Evolutionary conservation across 2,329 filamentous ascomycete genomes (phyloP).

Genomic region (Cladosporium sp.): DNA sequence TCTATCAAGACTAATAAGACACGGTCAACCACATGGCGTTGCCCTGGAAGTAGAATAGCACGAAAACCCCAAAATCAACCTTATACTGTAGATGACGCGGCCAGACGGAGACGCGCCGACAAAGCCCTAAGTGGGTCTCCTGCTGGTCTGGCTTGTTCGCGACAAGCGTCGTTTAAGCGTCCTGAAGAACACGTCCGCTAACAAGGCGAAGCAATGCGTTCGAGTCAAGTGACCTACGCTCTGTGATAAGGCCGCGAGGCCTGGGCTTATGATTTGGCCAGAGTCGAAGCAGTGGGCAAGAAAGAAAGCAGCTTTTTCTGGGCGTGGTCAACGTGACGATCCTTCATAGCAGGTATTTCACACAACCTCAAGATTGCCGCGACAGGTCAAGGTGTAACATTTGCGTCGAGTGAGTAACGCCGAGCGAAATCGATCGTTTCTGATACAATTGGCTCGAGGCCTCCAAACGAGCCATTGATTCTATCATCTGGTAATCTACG

Average conservation of each 20-base stretch:
- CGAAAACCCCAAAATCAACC: neutral
- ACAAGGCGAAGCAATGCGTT: neutral
- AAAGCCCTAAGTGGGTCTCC: slow-evolving; percentile 1
- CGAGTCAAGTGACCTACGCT: neutral
- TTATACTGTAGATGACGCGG: slow-evolving; percentile 2
- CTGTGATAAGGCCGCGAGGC: too few species aligned
- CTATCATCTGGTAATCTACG: neutral
- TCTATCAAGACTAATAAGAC: too few species aligned
- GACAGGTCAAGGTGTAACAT: too few species aligned
- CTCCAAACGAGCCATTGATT: neutral
- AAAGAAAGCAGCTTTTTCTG: too few species aligned
- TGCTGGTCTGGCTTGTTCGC: neutral
- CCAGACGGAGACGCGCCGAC: neutral
- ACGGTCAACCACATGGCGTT: too few species aligned
- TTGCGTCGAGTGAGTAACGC: too few species aligned
- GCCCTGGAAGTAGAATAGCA: neutral
- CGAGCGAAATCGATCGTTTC: neutral
- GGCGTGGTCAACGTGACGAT: too few species aligned
- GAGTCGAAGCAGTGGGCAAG: too few species aligned
- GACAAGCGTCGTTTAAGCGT: neutral
- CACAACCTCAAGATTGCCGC: too few species aligned
- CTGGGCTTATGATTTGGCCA: too few species aligned
- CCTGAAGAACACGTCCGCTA: neutral
- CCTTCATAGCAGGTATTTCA: too few species aligned
- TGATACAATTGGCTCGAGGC: too few species aligned